Base-by-base conservation (phyloP, 148 eudicot genomes). In the Drosera capensis region DNA sequence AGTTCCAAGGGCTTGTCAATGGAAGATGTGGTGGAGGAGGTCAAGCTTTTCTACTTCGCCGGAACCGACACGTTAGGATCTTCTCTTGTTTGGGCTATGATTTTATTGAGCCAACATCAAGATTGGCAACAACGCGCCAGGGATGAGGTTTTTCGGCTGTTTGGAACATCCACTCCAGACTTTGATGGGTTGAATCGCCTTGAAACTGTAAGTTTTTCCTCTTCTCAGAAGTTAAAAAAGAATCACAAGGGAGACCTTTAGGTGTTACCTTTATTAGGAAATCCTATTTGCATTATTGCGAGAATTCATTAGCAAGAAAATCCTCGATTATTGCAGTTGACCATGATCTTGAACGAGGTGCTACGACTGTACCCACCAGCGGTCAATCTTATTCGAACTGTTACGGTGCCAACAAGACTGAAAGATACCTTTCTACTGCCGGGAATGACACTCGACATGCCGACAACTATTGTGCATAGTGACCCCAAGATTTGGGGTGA, bases 401-500 rank as follows among this genome's bases (percentile, higher is more conserved):
- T 30, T 30, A 5, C 47, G 39, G 2, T 23, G 58, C 14, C 15
- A 40, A 18, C 22, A 54, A 20, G 59, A 54, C 41, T 74, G 7
- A 63, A 71, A 43, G 28, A 52, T 7, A 25, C 60, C 0, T 23
- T 22, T 7, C 3, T 75, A 18, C 57, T 36, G 7, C 53, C 46
- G 1, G 71, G 70, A 0, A 71, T 60, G 21, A 54, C 59, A 46
- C 24, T 70, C 3, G 23, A 5, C 1, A 40, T 70, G 17, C 76
- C 73, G 7, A 57, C 58, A 23, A 17, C 64, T 17, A 36, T 64
- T 6, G 53, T 71, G 13, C 67, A 75, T 46, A 62, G 62, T 25
- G 71, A 75, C 47, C 54, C 38, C 13, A 58, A 64, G 15, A 23
- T 64, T 12, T 71, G 81, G 74, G 77, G 81, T 7, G 41, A 54